phyloP scores from a whole-genome alignment of 257 asterid genomes.

The Forsythia suspensa region DNA sequence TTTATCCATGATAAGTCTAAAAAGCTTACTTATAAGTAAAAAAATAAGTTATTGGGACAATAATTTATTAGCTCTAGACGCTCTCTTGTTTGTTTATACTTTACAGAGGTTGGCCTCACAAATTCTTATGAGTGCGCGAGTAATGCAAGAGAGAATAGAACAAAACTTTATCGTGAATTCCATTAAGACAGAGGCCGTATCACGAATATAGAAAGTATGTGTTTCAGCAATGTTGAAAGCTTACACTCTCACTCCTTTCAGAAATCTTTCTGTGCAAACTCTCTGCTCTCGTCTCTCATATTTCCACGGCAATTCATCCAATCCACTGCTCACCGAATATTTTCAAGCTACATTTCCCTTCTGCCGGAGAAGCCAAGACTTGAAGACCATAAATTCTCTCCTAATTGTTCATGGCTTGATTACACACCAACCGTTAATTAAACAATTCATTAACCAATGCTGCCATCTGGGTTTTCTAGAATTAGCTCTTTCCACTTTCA shows the following conservation, averaged over 20 bases:
- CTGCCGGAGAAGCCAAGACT: slow-evolving; percentile 44
- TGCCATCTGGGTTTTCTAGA: slow-evolving; percentile 45
- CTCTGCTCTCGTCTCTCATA: background rate
- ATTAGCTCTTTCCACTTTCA: slow-evolving; percentile 45
- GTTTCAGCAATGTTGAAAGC: background rate
- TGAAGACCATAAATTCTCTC: slow-evolving; percentile 44
- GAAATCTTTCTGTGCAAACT: background rate
- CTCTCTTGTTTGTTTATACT: no score
- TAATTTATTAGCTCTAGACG: no score
- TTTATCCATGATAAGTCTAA: no score
- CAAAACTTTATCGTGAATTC: no score
- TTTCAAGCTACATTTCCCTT: slow-evolving; percentile 34
- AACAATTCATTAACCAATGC: slow-evolving; percentile 43
- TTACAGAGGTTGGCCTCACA: no score
- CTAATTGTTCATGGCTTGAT: slow-evolving; percentile 42
- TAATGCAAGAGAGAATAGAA: no score
- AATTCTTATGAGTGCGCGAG: no score
- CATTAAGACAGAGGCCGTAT: no score
- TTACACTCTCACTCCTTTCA: background rate
- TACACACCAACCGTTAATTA: slow-evolving; percentile 20
- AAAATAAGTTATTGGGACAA: no score
- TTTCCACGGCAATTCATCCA: background rate
- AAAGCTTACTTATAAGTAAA: no score
- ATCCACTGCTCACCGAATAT: background rate
- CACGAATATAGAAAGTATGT: background rate